Evolutionary conservation across 768 basidiomycete species (phyloP).

Genomic region (Pulveroboletus sp.): DNA sequence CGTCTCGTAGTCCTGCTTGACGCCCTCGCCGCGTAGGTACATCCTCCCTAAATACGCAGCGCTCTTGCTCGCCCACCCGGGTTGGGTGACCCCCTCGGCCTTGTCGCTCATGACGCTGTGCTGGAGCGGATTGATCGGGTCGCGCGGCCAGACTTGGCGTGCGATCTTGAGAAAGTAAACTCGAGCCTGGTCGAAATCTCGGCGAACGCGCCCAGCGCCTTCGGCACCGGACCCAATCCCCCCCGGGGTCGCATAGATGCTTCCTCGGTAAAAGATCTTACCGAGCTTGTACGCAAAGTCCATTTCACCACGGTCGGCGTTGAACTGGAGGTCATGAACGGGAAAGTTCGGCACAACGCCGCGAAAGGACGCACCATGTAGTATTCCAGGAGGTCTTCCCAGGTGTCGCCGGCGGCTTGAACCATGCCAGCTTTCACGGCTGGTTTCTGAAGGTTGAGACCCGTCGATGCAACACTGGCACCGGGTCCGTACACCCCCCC

Average conservation of each 20-base stretch:
- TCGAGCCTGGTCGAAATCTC: slow-evolving; percentile 71
- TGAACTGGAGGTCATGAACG: slow-evolving; percentile 57
- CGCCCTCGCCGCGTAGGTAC: slow-evolving; percentile 91
- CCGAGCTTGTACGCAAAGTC: slow-evolving; percentile 90
- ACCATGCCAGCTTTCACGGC: slow-evolving; percentile 82
- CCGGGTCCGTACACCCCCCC: slow-evolving; percentile 96
- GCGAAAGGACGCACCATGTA: slow-evolving; percentile 57
- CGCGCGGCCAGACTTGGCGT: slow-evolving; percentile 83
- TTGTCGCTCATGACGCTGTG: slow-evolving; percentile 40
- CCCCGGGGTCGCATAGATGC: slow-evolving; percentile 74
- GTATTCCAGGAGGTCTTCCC: slow-evolving; percentile 90
- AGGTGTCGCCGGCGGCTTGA: slow-evolving; percentile 86
- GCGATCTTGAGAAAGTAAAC: slow-evolving; percentile 85
- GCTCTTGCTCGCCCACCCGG: slow-evolving; percentile 66
- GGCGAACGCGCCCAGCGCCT: slow-evolving; percentile 84
- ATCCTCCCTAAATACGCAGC: slow-evolving; percentile 91
- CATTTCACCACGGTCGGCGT: slow-evolving; percentile 87
- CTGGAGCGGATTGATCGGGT: slow-evolving; percentile 55
- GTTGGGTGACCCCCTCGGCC: slow-evolving; percentile 49
- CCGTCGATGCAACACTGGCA: slow-evolving; percentile 90
- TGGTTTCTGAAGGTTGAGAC: slow-evolving; percentile 62
- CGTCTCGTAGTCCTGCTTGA: slow-evolving; percentile 64
- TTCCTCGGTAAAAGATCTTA: slow-evolving; percentile 95
- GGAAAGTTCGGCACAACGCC: not conserved
- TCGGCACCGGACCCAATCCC: slow-evolving; percentile 86